Base-by-base conservation (phyloP, 2,329 filamentous ascomycete genomes). In the Aplosporella prunicola region DNA sequence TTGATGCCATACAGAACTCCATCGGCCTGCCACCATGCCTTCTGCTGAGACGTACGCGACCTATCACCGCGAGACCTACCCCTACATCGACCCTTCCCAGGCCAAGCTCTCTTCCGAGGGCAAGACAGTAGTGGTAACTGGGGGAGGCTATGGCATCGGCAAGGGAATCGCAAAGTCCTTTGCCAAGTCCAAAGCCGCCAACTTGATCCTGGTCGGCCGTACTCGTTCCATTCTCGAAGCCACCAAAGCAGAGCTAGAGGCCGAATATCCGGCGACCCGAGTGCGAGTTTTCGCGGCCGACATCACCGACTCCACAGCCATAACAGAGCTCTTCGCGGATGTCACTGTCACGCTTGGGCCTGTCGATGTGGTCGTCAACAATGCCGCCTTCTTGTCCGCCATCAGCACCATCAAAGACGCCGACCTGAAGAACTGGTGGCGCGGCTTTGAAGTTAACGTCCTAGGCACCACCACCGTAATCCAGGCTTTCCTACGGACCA, bases 91-190 rank as follows among this genome's bases (percentile, higher is more conserved):
- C n/a, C n/a, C n/a, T n/a, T 36, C 37, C 34, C 45, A 39, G 8
- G 45, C 48, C 14, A 42, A n/a, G n/a, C n/a, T n/a, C n/a, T n/a
- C 44, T 25, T 40, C 42, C 15, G 45, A 44, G 29, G 51, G 51
- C 17, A 54, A 52, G 30, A 47, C 45, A 3, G 38, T 53, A 13
- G 10, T 53, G 3, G 43, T 56, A 9, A 71, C 67, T 3, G 67
- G 66, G 14, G 65, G 61, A 0, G 64, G 65, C 4, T 60, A 48
- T 9, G 67, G 66, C 6, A 69, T 71, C 24, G 66, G 67, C 23
- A 55, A 53, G 26, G 61, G 55, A 31, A 68, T 60, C 5, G 63
- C 64, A 5, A 50, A 35, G 15, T 50, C 47, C 43, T 71, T 69
- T 35, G 66, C 66, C 9, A 30, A 51, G 43, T 64, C 68, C 39